These are phyloP conservation scores for Xylaria digitata DNA, from an alignment of 2,329 filamentous ascomycete genomes.

Conservation along the genomic window DNA sequence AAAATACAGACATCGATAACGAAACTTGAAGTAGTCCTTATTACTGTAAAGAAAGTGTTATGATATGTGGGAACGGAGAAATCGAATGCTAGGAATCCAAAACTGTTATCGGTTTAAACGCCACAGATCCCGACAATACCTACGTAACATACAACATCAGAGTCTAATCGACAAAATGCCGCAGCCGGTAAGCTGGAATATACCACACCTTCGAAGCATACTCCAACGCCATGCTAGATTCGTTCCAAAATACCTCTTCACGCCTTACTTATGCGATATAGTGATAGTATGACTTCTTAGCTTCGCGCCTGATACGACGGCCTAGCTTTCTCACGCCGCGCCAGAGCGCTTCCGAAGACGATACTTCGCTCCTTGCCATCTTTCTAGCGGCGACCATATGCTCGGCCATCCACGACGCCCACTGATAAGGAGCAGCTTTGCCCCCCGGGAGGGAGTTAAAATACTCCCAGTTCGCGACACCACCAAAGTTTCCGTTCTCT, in stretches of 20 bases:
- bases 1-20: neutral
- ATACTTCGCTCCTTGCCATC: constrained; percentile 42
- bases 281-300: constrained; percentile 45
- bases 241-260: neutral
- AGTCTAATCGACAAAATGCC: neutral
- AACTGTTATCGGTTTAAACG: neutral
- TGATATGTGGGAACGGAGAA: neutral
- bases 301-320: constrained; percentile 43
- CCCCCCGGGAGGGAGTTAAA: constrained; percentile 82
- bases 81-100: neutral
- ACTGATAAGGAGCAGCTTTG: constrained; percentile 74
- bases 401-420: constrained; percentile 64
- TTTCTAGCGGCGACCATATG: constrained; percentile 40
- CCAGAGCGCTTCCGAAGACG: constrained; percentile 44
- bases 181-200: neutral
- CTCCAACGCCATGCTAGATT: neutral
- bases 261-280: constrained; percentile 43
- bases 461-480: constrained; percentile 96
- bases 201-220: neutral
- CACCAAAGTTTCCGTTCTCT: constrained; percentile 77
- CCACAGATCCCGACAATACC: constrained; percentile 4
- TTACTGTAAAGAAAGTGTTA: neutral
- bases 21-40: neutral
- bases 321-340: constrained; percentile 43
- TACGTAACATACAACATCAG: constrained; percentile 4